Conservation (phyloP, 1,139 yeast genomes). For the Nakaseomyces nivariensis region DNA sequence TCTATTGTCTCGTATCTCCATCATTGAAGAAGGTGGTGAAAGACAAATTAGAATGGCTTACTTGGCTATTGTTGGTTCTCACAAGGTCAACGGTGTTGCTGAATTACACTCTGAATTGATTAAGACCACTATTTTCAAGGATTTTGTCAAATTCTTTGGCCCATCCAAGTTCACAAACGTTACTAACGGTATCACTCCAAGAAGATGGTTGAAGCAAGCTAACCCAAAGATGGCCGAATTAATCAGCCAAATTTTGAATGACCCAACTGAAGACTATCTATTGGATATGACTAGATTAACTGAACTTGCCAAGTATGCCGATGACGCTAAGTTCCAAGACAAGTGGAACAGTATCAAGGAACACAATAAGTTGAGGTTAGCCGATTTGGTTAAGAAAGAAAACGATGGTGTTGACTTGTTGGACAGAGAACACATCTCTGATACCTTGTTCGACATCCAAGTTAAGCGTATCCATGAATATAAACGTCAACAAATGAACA, state of each 20-base stretch:
- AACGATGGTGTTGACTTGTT: conserved; percentile 59
- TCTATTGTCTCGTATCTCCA: conserved; percentile 60
- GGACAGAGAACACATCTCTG: conserved; percentile 36
- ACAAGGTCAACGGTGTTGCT: conserved; percentile 91
- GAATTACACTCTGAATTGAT: conserved; percentile 89
- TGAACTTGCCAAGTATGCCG: conserved; percentile 53
- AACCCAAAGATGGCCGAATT: conserved; percentile 69
- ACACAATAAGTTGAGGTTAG: conserved; percentile 59
- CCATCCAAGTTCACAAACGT: conserved; percentile 78
- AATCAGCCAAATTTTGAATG: conserved; percentile 53
- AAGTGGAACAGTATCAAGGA: conserved; percentile 67
- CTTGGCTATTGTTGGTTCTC: conserved; percentile 86
- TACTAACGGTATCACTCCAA: conserved; percentile 91
- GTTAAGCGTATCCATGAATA: conserved; percentile 94
- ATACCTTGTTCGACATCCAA: conserved; percentile 79
- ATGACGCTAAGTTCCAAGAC: conserved; percentile 57
- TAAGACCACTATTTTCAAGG: conserved; percentile 81
- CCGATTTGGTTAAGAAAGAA: conserved; percentile 56
- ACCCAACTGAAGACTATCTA: conserved; percentile 58
- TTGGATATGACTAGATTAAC: conserved; percentile 62
- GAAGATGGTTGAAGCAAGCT: conserved; percentile 94
- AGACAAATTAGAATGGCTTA: conserved; percentile 89
- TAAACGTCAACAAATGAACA: conserved; percentile 89
- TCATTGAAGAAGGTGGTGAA: conserved; percentile 71
- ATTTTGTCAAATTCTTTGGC: conserved; percentile 77